Base-by-base conservation (phyloP, 139 green algal genomes). In the Marvania coccoides region DNA sequence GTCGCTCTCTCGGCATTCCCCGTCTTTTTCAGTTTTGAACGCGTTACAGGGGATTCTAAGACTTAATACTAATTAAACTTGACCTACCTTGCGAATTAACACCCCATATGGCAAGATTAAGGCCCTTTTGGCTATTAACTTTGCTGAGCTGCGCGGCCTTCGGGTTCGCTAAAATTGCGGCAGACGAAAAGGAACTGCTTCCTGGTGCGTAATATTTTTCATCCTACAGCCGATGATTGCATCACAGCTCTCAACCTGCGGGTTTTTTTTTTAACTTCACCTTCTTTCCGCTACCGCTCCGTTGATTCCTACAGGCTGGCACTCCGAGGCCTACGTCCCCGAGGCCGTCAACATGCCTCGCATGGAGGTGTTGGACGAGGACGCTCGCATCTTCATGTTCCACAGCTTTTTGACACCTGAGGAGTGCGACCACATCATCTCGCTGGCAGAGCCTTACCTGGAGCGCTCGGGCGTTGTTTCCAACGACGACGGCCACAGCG, bases 391-490 rank as follows among this genome's bases (percentile, higher is more conserved):
- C 23, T 77, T 74, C 26, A 36, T 71, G 66, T 79, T 75, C 34
- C 66, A 75, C 38, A 72, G 65, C 56, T 74, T 80, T 28, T 34
- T 77, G n/a, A 73, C 45, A 10, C 29, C 38, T 0, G 38, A 38
- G 7, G 70, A 77, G 42, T 72, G 59, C 15, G 65, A 76, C 31
- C 46, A 79, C 61, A 54, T 79, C 12, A 58, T 77, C 40, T 47
- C 8, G 1, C 53, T 68, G 40, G 70, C 74, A 33, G 26, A 70
- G 35, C 61, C 64, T 2, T 42, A 60, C 30, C 55, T 81, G 46
- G 45, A 13, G 33, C 70, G 70, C 23, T 55, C 23, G 3, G 71
- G 69, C n/a, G 78, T 85, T 45, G 78, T 84, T 7, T 58, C 74
- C 42, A 65, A 61, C 24, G 23, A 69, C 5, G 72, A 63, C 6